These are phyloP conservation scores for Aspergillus nidulans DNA, from an alignment of 495 filamentous ascomycete species.

Conservation along the genomic window DNA sequence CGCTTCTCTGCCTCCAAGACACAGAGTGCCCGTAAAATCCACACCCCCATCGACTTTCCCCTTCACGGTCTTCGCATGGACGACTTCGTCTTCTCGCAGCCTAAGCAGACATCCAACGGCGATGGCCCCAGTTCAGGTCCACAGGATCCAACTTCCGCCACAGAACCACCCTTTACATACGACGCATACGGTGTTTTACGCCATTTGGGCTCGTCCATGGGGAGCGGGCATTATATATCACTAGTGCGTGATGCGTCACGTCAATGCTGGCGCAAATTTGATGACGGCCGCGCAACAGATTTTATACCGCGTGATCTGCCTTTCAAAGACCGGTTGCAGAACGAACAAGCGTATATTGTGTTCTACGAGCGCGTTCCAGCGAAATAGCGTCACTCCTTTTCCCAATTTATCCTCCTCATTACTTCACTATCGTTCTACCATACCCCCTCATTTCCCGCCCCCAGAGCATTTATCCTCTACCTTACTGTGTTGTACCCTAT, in stretches of 20 bases:
- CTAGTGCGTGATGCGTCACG: conserved; percentile 58
- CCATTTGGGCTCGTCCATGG: conserved; percentile 59
- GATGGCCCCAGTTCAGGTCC: conserved; percentile 18
- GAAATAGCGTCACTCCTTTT: conserved; percentile 26
- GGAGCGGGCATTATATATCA: conserved; percentile 67
- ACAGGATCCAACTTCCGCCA: conserved; percentile 39
- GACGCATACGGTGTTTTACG: conserved; percentile 69
- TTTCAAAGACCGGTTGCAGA: conserved; percentile 47
- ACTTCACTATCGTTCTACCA: neutral
- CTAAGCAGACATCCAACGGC: conserved; percentile 27
- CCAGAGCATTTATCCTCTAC: too few species aligned
- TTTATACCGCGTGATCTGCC: conserved; percentile 53
- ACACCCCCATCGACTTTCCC: conserved; percentile 65
- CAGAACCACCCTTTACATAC: conserved; percentile 62
- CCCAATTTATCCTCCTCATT: neutral
- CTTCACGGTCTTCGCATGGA: conserved; percentile 60
- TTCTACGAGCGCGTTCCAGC: conserved; percentile 57
- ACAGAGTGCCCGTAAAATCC: conserved; percentile 58
- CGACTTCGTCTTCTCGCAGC: conserved; percentile 47
- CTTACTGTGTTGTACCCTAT: neutral
- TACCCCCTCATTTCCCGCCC: neutral
- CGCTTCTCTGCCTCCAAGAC: conserved; percentile 59
- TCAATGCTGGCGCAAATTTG: conserved; percentile 60
- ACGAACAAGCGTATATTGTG: conserved; percentile 64
- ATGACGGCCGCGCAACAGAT: conserved; percentile 57